Conservation (phyloP, 116 monocot species). For the Cymodocea nodosa region DNA sequence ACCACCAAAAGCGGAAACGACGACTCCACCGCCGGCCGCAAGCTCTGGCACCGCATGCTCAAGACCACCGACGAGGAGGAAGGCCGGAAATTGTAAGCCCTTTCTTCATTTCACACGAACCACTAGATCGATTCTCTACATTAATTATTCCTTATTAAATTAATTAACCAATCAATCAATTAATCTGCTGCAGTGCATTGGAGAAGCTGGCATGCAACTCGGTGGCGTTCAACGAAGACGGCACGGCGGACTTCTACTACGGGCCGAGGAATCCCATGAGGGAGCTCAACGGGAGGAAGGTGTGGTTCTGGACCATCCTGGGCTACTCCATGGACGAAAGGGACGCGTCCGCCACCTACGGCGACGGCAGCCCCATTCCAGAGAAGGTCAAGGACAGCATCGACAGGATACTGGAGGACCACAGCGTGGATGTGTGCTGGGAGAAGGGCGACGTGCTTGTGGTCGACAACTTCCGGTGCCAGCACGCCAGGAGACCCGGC, state of each 20-base stretch:
- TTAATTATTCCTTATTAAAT: too few relatives aligned
- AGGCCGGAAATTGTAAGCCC: constrained; percentile 15
- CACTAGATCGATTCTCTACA: too few relatives aligned
- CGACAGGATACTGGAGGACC: neutral
- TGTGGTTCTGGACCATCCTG: constrained; percentile 2
- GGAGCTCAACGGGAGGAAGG: constrained; percentile 2
- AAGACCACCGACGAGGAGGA: constrained; percentile 13
- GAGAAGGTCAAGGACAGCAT: neutral
- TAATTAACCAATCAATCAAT: too few relatives aligned
- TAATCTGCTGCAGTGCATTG: neutral
- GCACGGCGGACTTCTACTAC: constrained; percentile 8
- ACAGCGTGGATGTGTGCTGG: neutral
- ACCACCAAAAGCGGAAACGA: constrained; percentile 1
- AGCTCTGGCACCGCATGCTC: constrained; percentile 21
- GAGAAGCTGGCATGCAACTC: constrained; percentile 2
- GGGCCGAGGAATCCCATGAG: constrained; percentile 7
- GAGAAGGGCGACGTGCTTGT: constrained; percentile 10
- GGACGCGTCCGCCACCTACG: neutral
- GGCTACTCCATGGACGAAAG: neutral
- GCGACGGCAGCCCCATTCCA: constrained; percentile 7
- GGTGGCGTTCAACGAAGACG: constrained; percentile 3
- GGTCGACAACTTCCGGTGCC: constrained; percentile 8
- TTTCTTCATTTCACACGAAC: too few relatives aligned
- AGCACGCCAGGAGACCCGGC: constrained; percentile 11
- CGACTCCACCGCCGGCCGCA: neutral